Evolutionary conservation across 257 asterid genomes (phyloP).

Genomic region (Lantana camara): DNA sequence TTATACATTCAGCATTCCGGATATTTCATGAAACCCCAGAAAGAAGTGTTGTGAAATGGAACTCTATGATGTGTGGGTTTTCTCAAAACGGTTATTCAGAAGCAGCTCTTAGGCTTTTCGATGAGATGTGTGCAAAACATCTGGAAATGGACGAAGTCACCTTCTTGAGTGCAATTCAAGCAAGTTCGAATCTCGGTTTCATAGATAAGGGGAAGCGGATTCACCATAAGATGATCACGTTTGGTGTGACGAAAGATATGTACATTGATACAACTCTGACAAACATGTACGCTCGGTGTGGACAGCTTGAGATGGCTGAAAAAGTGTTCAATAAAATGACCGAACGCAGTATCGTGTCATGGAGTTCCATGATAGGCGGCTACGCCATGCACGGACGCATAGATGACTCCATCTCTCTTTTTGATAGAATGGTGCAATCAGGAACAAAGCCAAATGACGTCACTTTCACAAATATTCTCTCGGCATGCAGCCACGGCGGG

Average conservation of each 20-base stretch:
- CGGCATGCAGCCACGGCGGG: constrained; percentile 89
- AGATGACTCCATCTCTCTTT: constrained; percentile 55
- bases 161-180: constrained; percentile 72
- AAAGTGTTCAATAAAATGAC: constrained; percentile 59
- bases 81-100: constrained; percentile 63
- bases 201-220: constrained; percentile 76
- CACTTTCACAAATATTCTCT: constrained; percentile 72
- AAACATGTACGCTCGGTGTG: constrained; percentile 86
- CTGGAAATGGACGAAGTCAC: constrained; percentile 74
- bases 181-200: constrained; percentile 69
- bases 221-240: constrained; percentile 68
- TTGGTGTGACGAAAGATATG: constrained; percentile 55
- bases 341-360: constrained; percentile 58
- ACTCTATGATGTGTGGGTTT: constrained; percentile 80
- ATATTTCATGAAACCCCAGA: constrained; percentile 43
- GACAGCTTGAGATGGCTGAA: constrained; percentile 66
- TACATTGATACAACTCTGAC: constrained; percentile 64
- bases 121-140: constrained; percentile 46
- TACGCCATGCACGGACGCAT: constrained; percentile 81
- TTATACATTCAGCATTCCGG: constrained; percentile 45
- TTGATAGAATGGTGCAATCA: constrained; percentile 57
- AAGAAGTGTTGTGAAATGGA: constrained; percentile 71
- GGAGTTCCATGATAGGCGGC: constrained; percentile 85
- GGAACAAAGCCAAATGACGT: constrained; percentile 69
- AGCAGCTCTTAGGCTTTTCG: constrained; percentile 62